Conservation (phyloP, 192 early-diverging fungal species). For the Backusella luteola region DNA sequence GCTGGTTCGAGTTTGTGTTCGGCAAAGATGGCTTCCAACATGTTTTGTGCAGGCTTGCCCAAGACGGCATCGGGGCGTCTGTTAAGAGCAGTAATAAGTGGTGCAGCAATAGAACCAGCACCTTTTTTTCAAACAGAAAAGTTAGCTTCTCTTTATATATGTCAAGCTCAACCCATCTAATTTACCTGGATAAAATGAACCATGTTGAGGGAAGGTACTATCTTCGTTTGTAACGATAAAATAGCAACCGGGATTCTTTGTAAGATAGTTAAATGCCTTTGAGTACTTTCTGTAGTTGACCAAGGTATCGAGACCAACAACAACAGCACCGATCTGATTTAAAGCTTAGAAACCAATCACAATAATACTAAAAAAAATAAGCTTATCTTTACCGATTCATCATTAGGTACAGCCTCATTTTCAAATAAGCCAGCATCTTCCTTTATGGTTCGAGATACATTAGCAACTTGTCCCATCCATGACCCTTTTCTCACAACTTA, state of each 20-base stretch:
- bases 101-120: slow-evolving; percentile 77
- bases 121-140: slow-evolving; percentile 38
- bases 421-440: slow-evolving; percentile 50
- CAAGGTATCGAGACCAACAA: slow-evolving; percentile 90
- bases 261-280: slow-evolving; percentile 86
- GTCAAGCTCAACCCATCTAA: neutral
- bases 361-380: neutral
- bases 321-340: slow-evolving; percentile 77
- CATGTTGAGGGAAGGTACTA: slow-evolving; percentile 81
- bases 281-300: slow-evolving; percentile 93
- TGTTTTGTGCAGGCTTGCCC: slow-evolving; percentile 91
- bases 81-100: slow-evolving; percentile 75
- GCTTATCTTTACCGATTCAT: slow-evolving; percentile 40
- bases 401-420: slow-evolving; percentile 50
- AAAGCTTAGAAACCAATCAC: neutral
- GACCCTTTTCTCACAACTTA: slow-evolving; percentile 13
- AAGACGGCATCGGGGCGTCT: slow-evolving; percentile 76
- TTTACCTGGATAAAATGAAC: slow-evolving; percentile 70
- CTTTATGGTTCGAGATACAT: neutral
- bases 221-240: slow-evolving; percentile 96
- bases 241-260: slow-evolving; percentile 61
- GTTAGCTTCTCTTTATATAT: neutral
- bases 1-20: slow-evolving; percentile 75
- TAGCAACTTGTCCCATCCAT: neutral
- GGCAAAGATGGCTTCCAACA: slow-evolving; percentile 90